Evolutionary conservation across 345 rosid species (phyloP), one percentile per base, ranked within the genome.

Genomic region (Citrus hindsii): DNA sequence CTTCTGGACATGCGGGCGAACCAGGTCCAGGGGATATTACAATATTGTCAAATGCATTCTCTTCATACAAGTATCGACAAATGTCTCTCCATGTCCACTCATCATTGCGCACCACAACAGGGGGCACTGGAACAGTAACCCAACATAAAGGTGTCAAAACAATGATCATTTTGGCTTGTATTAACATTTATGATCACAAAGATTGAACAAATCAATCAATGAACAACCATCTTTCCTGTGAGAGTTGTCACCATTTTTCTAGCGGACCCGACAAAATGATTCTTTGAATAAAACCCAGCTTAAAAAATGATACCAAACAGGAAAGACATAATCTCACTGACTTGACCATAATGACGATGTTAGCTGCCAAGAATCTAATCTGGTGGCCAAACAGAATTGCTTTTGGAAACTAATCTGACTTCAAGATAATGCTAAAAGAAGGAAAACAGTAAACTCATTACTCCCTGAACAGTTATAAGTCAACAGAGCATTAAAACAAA

Each of bases 1-100:
- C 98, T 62, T 87, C 81, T 5, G 97, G 85, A 71, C 97, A 88
- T 66, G 91, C 73, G 2, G 99, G 98, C 61, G 97, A 90, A 78
- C 99, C 99, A 84, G 99, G 99, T 79, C 98, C 98, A 77, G 99
- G 99, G 56, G 99, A 95, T 77, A 93, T 91, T 38, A 95, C 99
- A 74, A 92, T 84, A 84, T 93, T 95, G 82, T 95, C 97, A 14
- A 93, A 95, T 71, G 92, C 89, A 71, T 78, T 84, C 66, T 92
- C 93, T 84, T 89, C 90, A 80, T 87, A 91, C 77, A 94, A 79
- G 84, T 85, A 86, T 42, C 67, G 84, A 73, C 83, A 84, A 69
- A 88, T 81, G 33, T 90, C 93, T 73, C 90, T 88, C 99, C 97
- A 94, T 4, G 92, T 90, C 93, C 88, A 88, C 80, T 94, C 93